Evolutionary conservation across 202 grass and related monocot genomes (phyloP).

Genomic region (Carex sylvatica): DNA sequence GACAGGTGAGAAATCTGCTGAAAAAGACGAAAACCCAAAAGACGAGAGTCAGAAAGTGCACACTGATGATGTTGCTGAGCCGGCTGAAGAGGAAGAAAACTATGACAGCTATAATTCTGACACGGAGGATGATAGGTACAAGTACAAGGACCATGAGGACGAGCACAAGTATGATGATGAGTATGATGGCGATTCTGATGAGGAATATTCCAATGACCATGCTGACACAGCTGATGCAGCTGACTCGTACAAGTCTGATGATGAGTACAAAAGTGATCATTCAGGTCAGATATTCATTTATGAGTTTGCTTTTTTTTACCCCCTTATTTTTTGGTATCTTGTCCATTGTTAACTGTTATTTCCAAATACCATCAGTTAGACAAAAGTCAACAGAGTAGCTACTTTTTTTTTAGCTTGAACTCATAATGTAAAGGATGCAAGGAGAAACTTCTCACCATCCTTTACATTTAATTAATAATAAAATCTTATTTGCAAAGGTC

Average conservation of each 20-base stretch:
- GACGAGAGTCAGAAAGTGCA: constrained; percentile 37
- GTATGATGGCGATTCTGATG: constrained; percentile 59
- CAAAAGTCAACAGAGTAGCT: not conserved
- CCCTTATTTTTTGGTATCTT: not conserved
- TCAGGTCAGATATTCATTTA: constrained; percentile 43
- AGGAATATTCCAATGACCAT: constrained; percentile 47
- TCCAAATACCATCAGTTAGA: not conserved
- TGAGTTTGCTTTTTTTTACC: not conserved
- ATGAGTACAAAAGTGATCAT: constrained; percentile 54
- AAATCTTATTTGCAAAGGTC: not conserved
- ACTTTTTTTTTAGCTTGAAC: not conserved
- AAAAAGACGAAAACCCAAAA: constrained; percentile 39
- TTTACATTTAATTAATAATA: not conserved
- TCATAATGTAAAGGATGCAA: not conserved
- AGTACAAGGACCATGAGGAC: constrained; percentile 64
- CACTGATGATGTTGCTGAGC: constrained; percentile 56
- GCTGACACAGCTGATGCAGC: constrained; percentile 45
- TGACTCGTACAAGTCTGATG: constrained; percentile 57
- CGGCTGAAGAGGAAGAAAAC: constrained; percentile 44
- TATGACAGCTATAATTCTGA: constrained; percentile 66
- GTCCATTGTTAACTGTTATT: not conserved
- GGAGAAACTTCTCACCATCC: not conserved
- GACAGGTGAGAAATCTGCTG: constrained; percentile 72
- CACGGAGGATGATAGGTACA: constrained; percentile 74
- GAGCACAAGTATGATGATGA: constrained; percentile 55